A percentile compares a stretch with the other conserved stretches of the same genome.
Evolutionary conservation across 148 eudicot genomes (phyloP).

Genomic region (Diospyros lotus): DNA sequence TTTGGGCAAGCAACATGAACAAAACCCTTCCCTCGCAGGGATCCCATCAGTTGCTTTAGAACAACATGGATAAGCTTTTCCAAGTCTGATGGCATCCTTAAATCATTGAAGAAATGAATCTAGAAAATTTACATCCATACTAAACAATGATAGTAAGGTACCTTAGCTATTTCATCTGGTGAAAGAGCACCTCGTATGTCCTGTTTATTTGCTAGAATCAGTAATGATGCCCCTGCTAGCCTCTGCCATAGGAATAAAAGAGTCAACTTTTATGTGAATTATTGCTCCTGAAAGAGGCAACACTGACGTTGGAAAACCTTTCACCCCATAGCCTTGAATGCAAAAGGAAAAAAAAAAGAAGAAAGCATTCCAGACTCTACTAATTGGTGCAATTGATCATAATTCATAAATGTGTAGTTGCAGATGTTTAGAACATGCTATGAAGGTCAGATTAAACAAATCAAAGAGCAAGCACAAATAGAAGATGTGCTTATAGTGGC

Average conservation of each 20-base stretch:
- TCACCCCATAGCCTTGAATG: too few relatives aligned
- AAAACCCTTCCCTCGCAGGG: too few relatives aligned
- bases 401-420: background rate
- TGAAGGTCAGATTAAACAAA: background rate
- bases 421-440: background rate
- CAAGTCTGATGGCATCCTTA: too few relatives aligned
- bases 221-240: slow-evolving; percentile 82
- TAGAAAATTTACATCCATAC: too few relatives aligned
- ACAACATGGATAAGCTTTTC: too few relatives aligned
- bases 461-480: background rate
- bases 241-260: slow-evolving; percentile 43
- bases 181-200: slow-evolving; percentile 93
- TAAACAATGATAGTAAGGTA: slow-evolving; percentile 15
- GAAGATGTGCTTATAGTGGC: background rate
- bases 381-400: background rate
- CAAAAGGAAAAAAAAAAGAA: background rate
- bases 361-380: background rate
- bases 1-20: too few relatives aligned
- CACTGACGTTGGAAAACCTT: too few relatives aligned
- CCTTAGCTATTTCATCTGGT: slow-evolving; percentile 82
- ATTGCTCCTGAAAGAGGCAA: too few relatives aligned
- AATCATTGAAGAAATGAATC: too few relatives aligned
- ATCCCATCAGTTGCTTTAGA: too few relatives aligned
- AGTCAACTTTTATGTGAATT: background rate
- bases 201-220: slow-evolving; percentile 93